Percentiles rank a stretch among this genome's conserved stretches.
Conservation (phyloP, 192 early-diverging fungal genomes). For the Geosiphon pyriformis region DNA sequence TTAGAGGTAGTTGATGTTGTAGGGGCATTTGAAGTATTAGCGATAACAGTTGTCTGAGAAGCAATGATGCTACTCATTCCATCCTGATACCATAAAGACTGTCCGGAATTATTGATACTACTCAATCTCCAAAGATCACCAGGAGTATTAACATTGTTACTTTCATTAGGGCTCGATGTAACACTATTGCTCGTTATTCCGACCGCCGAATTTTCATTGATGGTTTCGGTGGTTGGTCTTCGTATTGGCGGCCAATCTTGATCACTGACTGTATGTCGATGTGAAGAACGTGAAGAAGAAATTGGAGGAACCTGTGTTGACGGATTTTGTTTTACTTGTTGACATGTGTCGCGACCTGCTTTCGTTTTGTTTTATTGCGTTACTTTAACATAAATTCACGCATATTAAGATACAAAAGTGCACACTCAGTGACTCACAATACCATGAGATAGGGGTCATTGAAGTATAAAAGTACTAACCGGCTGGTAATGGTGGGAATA, state of each 20-base stretch:
- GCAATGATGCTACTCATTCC: background rate
- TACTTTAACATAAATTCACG: background rate
- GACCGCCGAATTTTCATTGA: background rate
- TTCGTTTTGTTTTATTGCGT: background rate
- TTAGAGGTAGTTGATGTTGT: background rate
- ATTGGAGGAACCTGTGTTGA: conserved; percentile 13
- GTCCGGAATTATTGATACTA: background rate
- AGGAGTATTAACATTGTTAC: background rate
- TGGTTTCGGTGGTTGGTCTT: background rate
- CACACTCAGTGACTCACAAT: background rate
- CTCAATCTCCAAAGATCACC: background rate
- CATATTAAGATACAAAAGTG: background rate
- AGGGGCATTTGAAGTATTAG: background rate
- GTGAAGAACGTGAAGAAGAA: background rate
- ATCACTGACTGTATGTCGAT: conserved; percentile 3
- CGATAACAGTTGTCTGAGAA: background rate
- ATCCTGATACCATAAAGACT: conserved; percentile 19
- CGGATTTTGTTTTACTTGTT: conserved; percentile 3
- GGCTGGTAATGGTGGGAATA: conserved; percentile 17
- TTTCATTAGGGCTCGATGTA: conserved; percentile 7
- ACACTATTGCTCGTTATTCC: conserved; percentile 6
- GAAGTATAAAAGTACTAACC: conserved; percentile 21
- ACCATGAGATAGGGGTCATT: background rate
- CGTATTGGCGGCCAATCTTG: conserved; percentile 22
- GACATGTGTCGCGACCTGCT: background rate